These are phyloP conservation scores for Setomelanomma holmii DNA, from an alignment of 2,329 filamentous ascomycete species.

Conservation along the genomic window DNA sequence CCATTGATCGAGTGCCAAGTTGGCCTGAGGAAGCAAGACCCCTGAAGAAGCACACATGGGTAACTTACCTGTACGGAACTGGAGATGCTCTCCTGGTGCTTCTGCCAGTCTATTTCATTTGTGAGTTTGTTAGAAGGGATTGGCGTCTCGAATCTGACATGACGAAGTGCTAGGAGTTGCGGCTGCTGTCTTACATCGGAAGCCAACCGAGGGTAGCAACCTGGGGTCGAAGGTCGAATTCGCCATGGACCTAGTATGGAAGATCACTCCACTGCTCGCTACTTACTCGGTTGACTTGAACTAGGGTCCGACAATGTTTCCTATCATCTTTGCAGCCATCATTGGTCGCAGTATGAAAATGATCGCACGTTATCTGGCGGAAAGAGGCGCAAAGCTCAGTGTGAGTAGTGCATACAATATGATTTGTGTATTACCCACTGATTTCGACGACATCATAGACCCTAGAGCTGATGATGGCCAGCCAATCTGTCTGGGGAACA, in stretches of 20 bases:
- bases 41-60: slow-evolving; percentile 33
- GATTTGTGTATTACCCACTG: neutral
- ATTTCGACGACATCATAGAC: slow-evolving; percentile 21
- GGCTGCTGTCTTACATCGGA: slow-evolving; percentile 30
- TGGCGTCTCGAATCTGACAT: neutral
- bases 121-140: slow-evolving; percentile 21
- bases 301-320: slow-evolving; percentile 46
- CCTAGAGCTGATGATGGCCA: slow-evolving; percentile 45
- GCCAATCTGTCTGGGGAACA: slow-evolving; percentile 48
- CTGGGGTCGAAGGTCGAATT: slow-evolving; percentile 37
- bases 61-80: slow-evolving; percentile 24
- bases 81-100: slow-evolving; percentile 39
- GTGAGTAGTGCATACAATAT: slow-evolving; percentile 17
- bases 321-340: slow-evolving; percentile 47
- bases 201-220: slow-evolving; percentile 23
- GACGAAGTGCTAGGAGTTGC: slow-evolving; percentile 36
- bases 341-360: slow-evolving; percentile 45
- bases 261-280: neutral
- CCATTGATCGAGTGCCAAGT: slow-evolving; percentile 29
- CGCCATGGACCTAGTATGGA: slow-evolving; percentile 34
- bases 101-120: slow-evolving; percentile 44
- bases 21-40: slow-evolving; percentile 38
- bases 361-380: slow-evolving; percentile 43
- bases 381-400: slow-evolving; percentile 40
- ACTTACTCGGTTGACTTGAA: neutral